phyloP scores from a whole-genome alignment of 106 monocot genomes.

The Dioscorea dumetorum region DNA sequence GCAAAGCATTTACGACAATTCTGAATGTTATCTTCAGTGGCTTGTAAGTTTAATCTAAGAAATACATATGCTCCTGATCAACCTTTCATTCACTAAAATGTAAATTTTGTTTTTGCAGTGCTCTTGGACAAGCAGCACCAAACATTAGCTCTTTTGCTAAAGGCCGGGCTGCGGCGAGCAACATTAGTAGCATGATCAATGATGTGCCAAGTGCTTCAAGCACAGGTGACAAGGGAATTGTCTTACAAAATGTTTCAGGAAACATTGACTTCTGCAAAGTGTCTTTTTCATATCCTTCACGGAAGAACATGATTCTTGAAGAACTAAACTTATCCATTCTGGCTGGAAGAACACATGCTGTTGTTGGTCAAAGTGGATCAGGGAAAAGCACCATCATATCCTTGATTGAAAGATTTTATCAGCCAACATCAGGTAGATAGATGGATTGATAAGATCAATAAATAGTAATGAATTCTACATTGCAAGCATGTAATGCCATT shows the following conservation, averaged over 20 bases:
- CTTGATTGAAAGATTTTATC: slow-evolving; percentile 13
- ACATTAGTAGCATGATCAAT: slow-evolving; percentile 16
- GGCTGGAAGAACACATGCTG: slow-evolving; percentile 6
- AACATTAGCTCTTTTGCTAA: slow-evolving; percentile 19
- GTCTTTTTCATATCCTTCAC: slow-evolving; percentile 12
- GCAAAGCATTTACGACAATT: slow-evolving; percentile 48
- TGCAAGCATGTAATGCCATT: too few species aligned
- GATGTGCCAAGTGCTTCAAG: slow-evolving; percentile 5
- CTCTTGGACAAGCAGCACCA: slow-evolving; percentile 32
- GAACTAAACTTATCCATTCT: slow-evolving; percentile 5
- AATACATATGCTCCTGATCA: neutral
- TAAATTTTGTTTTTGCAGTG: slow-evolving; percentile 11
- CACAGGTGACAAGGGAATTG: neutral
- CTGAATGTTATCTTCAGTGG: slow-evolving; percentile 46
- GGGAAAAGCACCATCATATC: slow-evolving; percentile 14
- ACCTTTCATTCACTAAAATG: neutral
- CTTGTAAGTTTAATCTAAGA: slow-evolving; percentile 20
- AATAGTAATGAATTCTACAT: too few species aligned
- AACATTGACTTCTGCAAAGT: slow-evolving; percentile 8
- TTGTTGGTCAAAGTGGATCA: slow-evolving; percentile 15
- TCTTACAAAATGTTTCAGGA: slow-evolving; percentile 14
- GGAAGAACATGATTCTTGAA: slow-evolving; percentile 8
- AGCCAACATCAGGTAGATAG: slow-evolving; percentile 11
- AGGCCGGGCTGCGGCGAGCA: slow-evolving; percentile 18
- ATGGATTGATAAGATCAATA: too few species aligned